Evolutionary conservation across 2,329 filamentous ascomycete genomes (phyloP), one percentile per base, ranked within the genome.

Genomic region (Capronia epimyces): DNA sequence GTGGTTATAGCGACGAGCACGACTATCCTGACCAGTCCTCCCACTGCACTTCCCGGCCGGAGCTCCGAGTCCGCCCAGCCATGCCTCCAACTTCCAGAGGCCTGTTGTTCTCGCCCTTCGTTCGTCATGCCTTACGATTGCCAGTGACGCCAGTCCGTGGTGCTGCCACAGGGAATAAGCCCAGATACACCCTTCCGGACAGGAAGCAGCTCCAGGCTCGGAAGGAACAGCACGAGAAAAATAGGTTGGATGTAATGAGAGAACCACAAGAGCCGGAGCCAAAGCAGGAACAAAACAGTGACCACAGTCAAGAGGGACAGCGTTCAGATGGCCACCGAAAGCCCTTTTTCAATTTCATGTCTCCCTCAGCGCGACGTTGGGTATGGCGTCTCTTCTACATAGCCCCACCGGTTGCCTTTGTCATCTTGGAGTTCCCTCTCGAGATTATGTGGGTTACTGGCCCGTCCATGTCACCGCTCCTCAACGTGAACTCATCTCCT

Each of bases 381-480:
- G 21, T 50, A 40, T 53, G 53, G 47, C 34, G 53, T 15, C 43
- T 58, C 16, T 53, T 59, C 37, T 40, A 55, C 8, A 48, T 68
- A 13, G 45, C 68, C 13, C 69, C 71, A 1, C 68, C 72, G 50
- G 56, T 65, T 0, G 60, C 68, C 8, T 68, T 71, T 53, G 62
- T 73, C 59, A 64, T 65, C 20, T 66, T 71, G 50, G 66, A 75
- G 53, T 63, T 72, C 32, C 59, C 59, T 2, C 53, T 67, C 41
- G 65, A 69, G 27, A 57, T 71, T 21, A 69, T 71, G 63, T 67
- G 66, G 62, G 70, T 75, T 39, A 63, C 62, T 12, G 73, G 73
- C 0, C 67, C 68, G 3, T 89, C 84, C 16, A 93, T 93, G 87
- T 84, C 84, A 49, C 87, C 87, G 1, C 84, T 82, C 55, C 71